Base-by-base conservation (phyloP, 2,329 filamentous ascomycete genomes). In the Ceratocystis harringtonii region DNA sequence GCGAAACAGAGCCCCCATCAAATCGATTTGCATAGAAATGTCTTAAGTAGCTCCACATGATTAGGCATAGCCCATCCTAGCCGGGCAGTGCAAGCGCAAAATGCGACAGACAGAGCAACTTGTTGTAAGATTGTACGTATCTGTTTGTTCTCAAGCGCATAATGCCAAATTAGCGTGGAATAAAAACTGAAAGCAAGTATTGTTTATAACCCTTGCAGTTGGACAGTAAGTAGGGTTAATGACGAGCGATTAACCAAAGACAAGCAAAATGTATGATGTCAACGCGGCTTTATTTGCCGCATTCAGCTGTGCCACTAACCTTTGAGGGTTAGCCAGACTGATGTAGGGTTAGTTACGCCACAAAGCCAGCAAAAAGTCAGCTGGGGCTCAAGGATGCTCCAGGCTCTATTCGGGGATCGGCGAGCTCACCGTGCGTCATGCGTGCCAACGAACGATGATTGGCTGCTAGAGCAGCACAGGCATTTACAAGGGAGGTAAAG, bases 401-500 rank as follows among this genome's bases (percentile, higher is more conserved):
- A 36, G 28, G 55, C 55, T 17, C 12, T 36, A 7, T 58, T 58
- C 55, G 15, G 55, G 55, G 55, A 58, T 58, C 55, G 25, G 55
- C 55, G 25, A 36, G 55, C 55, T 58, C 55, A 58, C 55, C 55
- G 55, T 58, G 55, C 55, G 55, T 58, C 28, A 58, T 58, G 55
- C 55, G 10, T 58, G 55, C 55, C 25, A 32, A 4, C 25, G 55
- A 5, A 32, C 15, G 28, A 5, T 58, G 55, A 58, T 58, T 58
- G 55, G 55, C 55, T 58, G 55, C 15, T 32, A 32, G 52, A 5
- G 52, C 22, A 36, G 55, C 55, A 58, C 55, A 36, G 55, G 10
- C 55, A 32, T 58, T 36, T 19, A 58, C 25, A 58, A 36, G 55
- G 52, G 55, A 61, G 36, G 8, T 25, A 28, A 43, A 7, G 32